Conservation (phyloP, 495 filamentous ascomycete genomes). For the Delitschia confertaspora region DNA sequence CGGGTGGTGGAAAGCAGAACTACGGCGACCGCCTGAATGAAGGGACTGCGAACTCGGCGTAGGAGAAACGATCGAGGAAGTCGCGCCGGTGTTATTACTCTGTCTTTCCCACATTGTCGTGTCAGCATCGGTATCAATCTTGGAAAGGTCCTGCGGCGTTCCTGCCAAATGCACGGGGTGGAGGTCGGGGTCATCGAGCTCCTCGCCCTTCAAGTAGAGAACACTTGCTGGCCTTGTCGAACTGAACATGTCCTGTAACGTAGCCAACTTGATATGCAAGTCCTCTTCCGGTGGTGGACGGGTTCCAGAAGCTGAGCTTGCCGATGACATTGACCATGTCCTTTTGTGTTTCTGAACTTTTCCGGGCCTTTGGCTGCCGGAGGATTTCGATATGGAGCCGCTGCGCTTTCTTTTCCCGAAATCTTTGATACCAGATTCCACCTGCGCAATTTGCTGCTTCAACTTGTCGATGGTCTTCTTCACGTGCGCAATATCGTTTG, state of each 20-base stretch:
- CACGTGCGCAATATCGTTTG: constrained; percentile 86
- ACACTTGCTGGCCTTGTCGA: constrained; percentile 80
- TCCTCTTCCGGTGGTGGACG: constrained; percentile 76
- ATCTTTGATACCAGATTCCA: constrained; percentile 79
- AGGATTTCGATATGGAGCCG: constrained; percentile 46
- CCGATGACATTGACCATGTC: constrained; percentile 92
- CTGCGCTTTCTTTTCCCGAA: constrained; percentile 79
- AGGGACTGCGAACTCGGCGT: constrained; percentile 33
- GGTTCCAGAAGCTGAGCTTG: constrained; percentile 52
- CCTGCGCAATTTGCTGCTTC: constrained; percentile 80
- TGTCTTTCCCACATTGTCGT: constrained; percentile 48
- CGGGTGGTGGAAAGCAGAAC: constrained; percentile 32
- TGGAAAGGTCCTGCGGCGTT: constrained; percentile 52
- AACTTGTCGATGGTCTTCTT: constrained; percentile 93
- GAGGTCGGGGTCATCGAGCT: constrained; percentile 79
- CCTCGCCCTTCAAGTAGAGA: constrained; percentile 72
- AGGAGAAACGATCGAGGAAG: constrained; percentile 36
- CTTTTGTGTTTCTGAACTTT: constrained; percentile 86
- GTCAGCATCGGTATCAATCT: constrained; percentile 47
- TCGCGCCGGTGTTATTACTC: constrained; percentile 46
- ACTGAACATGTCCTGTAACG: constrained; percentile 91
- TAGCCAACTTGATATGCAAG: constrained; percentile 70
- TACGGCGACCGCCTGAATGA: constrained; percentile 27
- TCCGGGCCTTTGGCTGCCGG: constrained; percentile 47
- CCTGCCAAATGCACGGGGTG: constrained; percentile 71